Evolutionary conservation across 768 basidiomycete genomes (phyloP).

Genomic region (Podaxis sp.): DNA sequence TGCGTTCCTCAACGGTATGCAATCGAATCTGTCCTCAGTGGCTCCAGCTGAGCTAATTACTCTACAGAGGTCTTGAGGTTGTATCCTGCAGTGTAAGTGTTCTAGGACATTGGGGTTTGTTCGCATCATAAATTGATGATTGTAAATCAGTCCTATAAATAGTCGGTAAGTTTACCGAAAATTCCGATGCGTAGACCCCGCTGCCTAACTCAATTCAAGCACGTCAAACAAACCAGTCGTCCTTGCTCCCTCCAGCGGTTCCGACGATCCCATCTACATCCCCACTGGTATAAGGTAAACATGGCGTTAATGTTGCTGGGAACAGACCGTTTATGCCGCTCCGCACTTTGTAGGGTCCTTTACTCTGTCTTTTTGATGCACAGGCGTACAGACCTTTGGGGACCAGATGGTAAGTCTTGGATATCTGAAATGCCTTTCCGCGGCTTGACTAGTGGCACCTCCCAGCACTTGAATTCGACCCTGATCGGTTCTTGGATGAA

Average conservation of each 20-base stretch:
- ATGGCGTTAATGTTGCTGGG: background rate
- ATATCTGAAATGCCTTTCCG: background rate
- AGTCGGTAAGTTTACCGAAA: background rate
- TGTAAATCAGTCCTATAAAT: conserved; percentile 4
- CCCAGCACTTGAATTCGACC: conserved; percentile 55
- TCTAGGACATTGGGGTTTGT: background rate
- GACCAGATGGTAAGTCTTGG: conserved; percentile 47
- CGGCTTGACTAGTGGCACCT: background rate
- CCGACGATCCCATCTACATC: conserved; percentile 25
- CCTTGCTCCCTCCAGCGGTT: conserved; percentile 7
- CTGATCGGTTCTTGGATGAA: conserved; percentile 63
- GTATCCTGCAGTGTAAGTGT: conserved; percentile 18
- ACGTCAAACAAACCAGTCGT: conserved; percentile 19
- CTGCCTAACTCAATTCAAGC: background rate
- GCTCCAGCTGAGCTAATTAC: background rate
- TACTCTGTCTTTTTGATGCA: conserved; percentile 38
- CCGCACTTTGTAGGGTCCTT: background rate
- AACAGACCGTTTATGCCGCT: background rate
- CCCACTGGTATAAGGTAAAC: conserved; percentile 20
- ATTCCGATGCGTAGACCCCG: background rate
- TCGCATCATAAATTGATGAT: background rate
- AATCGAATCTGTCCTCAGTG: background rate
- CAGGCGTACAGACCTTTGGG: conserved; percentile 52
- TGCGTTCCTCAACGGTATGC: conserved; percentile 25
- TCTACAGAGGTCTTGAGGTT: conserved; percentile 14